Evolutionary conservation across 805 yeast genomes (phyloP).

Genomic region (Ogataea minuta): DNA sequence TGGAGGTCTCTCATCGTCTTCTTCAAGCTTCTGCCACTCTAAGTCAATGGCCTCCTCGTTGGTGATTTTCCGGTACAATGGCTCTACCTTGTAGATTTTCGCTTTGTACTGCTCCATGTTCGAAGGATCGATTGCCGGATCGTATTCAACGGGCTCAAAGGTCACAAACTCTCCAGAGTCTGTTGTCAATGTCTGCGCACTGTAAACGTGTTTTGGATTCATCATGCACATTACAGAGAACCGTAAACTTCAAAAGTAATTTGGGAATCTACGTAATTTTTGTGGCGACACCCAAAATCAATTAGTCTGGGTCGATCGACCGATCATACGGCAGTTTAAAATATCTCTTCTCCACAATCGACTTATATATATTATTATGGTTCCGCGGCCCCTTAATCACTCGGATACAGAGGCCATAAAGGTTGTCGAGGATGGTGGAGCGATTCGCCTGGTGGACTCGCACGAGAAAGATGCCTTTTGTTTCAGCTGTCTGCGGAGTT

Average conservation of each 20-base stretch:
- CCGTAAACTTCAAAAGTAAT: background rate
- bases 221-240: slow-evolving; percentile 23
- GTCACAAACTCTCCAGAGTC: slow-evolving; percentile 4
- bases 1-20: slow-evolving; percentile 3
- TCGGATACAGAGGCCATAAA: background rate
- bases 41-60: slow-evolving; percentile 2
- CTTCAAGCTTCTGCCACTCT: background rate
- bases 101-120: slow-evolving; percentile 33
- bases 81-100: slow-evolving; percentile 32
- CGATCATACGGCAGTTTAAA: background rate
- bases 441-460: slow-evolving; percentile 18
- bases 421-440: slow-evolving; percentile 14
- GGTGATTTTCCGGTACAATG: slow-evolving; percentile 15
- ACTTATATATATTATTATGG: slow-evolving; percentile 9
- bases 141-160: slow-evolving; percentile 31
- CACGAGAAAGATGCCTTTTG: slow-evolving; percentile 21
- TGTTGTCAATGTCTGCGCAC: background rate
- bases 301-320: slow-evolving; percentile 2
- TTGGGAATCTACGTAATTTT: background rate
- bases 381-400: slow-evolving; percentile 7
- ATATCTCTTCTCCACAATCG: background rate
- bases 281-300: no score
- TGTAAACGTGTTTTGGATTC: slow-evolving; percentile 21
- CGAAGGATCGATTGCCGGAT: slow-evolving; percentile 29
- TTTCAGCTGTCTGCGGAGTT: slow-evolving; percentile 18